Base-by-base conservation (phyloP, 2,329 filamentous ascomycete species). In the Diaporthe capsici region DNA sequence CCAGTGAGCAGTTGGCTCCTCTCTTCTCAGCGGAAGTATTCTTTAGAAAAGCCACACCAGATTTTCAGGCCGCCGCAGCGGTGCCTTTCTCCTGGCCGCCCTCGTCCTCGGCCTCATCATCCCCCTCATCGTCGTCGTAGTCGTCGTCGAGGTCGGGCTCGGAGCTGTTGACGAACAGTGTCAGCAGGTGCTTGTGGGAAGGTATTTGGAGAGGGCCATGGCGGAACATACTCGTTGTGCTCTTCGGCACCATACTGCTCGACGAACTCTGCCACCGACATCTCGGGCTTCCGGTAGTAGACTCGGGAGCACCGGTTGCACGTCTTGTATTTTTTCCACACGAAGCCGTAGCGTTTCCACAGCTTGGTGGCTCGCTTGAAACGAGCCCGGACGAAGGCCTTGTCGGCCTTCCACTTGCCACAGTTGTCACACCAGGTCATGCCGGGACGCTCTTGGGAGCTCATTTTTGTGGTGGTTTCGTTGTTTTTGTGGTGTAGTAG, bases 181-280 rank as follows among this genome's bases (percentile, higher is more conserved):
- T 63, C 22, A 63, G 37, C 22, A 20, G 44, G 20, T 22, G 44
- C 44, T 2, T 47, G 1, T 22, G 15, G 17, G 17, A 15, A 15
- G 3, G 44, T 8, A 47, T 44, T 3, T 10, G 7, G 7, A 5
- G 22, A 6, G n/a, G n/a, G 2, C 0, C 3, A 17, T 17, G 3
- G 2, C 7, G 15, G 4, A 3, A 63, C 58, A 4, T 28, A 63
- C 58, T 15, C 13, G 15, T 63, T 25, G n/a, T 63, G 58, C 8
- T 63, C 58, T 12, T 63, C 58, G 0, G 58, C 58, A 4, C 58
- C 58, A 28, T 9, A 44, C 1, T 2, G n/a, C 37, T 20, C 6
- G 37, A 63, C 3, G 37, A 63, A 63, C n/a, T 63, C 7, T 1
- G n/a, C 1, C 1, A 20, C n/a, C 0, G 58, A 44, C 58, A 63